phyloP scores from a whole-genome alignment of 352 stramenopile genomes.

The Vaucheria bursata region DNA sequence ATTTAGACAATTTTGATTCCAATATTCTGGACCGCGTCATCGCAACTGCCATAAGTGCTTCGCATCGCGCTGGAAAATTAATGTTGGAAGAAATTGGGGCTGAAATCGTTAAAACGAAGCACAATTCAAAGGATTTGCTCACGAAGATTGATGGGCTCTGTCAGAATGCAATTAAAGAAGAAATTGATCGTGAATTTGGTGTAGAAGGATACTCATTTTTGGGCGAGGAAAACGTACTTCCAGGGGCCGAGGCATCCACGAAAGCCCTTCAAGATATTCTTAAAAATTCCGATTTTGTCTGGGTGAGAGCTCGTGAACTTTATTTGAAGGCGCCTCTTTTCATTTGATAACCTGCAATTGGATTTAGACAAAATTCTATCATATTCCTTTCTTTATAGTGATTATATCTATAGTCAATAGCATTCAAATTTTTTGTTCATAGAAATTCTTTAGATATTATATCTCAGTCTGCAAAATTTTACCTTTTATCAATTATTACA shows the following conservation, averaged over 20 bases:
- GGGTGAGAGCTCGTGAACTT: no score
- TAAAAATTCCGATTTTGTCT: conserved; percentile 6
- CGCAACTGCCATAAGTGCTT: conserved; percentile 10
- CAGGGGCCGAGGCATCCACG: conserved; percentile 16
- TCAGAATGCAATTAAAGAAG: conserved; percentile 20
- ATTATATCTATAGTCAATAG: no score
- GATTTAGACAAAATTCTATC: no score
- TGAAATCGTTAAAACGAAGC: conserved; percentile 32
- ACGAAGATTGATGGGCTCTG: conserved; percentile 31
- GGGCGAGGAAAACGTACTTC: conserved; percentile 31
- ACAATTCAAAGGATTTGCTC: conserved; percentile 36
- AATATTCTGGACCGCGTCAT: conserved; percentile 1
- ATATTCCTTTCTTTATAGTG: no score
- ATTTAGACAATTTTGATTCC: background rate
- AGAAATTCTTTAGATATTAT: no score
- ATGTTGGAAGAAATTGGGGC: conserved; percentile 21
- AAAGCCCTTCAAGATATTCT: conserved; percentile 14
- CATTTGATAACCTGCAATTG: no score
- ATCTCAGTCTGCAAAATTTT: no score
- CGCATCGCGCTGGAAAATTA: conserved; percentile 20
- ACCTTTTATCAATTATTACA: no score
- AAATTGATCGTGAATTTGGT: conserved; percentile 14
- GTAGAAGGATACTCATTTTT: conserved; percentile 16
- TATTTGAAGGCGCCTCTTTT: no score
- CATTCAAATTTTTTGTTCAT: no score